Conservation (phyloP, 352 stramenopile genomes). For the Pythium pectinolyticum region DNA sequence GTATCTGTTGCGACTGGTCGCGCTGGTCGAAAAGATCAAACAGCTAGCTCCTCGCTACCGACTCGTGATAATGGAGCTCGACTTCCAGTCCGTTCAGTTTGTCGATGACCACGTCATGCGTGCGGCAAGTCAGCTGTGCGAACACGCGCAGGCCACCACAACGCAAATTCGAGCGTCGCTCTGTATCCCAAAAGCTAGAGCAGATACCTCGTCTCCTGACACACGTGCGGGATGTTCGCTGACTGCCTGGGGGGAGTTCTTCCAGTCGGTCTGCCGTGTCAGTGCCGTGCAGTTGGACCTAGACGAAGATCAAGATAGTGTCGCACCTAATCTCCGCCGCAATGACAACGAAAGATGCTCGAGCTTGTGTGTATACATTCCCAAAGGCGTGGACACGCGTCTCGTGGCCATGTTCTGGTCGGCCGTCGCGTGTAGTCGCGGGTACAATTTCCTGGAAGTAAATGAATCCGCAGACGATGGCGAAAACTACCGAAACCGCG, state of each 20-base stretch:
- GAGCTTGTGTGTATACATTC: constrained; percentile 1
- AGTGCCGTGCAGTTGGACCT: too few species aligned
- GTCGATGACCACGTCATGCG: neutral
- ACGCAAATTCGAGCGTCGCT: neutral
- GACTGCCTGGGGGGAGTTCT: neutral
- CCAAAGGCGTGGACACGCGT: neutral
- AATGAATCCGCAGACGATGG: neutral
- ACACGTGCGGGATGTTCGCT: too few species aligned
- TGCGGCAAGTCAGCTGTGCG: neutral
- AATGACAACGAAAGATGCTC: neutral
- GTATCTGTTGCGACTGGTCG: too few species aligned
- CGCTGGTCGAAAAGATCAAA: too few species aligned
- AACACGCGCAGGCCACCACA: neutral
- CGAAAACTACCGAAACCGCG: neutral
- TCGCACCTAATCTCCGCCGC: neutral
- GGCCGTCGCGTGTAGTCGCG: constrained; percentile 6
- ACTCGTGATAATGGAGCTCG: neutral
- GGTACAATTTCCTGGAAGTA: constrained; percentile 10
- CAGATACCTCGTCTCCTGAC: neutral
- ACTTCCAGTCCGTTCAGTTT: neutral
- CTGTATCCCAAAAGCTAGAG: neutral
- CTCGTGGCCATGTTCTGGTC: constrained; percentile 16
- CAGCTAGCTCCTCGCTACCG: too few species aligned
- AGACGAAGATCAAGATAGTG: neutral
- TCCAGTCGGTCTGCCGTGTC: neutral